Evolutionary conservation across 2,329 filamentous ascomycete genomes (phyloP), one percentile per base, ranked within the genome.

Genomic region (Chaetomiaceae sp.): DNA sequence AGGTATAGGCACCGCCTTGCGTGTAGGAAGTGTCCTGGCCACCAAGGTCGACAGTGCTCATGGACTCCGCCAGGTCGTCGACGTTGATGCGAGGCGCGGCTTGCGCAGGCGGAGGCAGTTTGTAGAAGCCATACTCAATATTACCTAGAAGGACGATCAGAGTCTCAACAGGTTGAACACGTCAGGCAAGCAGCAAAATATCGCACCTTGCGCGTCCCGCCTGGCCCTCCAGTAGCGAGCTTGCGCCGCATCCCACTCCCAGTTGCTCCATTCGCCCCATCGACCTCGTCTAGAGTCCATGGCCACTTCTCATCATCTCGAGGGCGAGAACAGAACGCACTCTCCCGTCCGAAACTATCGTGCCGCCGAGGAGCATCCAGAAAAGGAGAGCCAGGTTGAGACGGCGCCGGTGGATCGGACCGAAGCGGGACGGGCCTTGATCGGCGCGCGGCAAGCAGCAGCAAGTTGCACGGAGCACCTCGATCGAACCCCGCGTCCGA

Each of bases 161-260:
- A 38, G 24, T 29, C 24, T n/a, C 17, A 32, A 18, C 19, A 24
- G n/a, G 10, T 4, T 11, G 27, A 15, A 19, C 17, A 27, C 15
- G 8, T 33, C 8, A 10, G 29, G 6, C 9, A 18, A 44, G 22
- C 29, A 20, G 12, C 27, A 30, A 14, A 3, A 18, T 6, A 32
- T 17, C 37, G 17, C 56, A 67, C 65, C 65, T 40, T 59, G 50
- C 30, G 38, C 43, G 39, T 62, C 56, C 47, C 52, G 49, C 36
- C 62, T 56, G 15, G 56, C 55, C 40, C 59, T 60, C 39, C 61
- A 67, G 38, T 62, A 58, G 45, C 57, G 52, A 12, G 50, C 32
- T 30, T 62, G 55, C 5, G 56, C 48, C 14, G 19, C 18, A 19
- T 58, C 56, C 55, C 55, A 65, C 15, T 51, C 49, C 65, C 65